Percentiles rank a stretch among this genome's conserved stretches.
Conservation (phyloP, 768 basidiomycete genomes). For the Suillus subluteus region DNA sequence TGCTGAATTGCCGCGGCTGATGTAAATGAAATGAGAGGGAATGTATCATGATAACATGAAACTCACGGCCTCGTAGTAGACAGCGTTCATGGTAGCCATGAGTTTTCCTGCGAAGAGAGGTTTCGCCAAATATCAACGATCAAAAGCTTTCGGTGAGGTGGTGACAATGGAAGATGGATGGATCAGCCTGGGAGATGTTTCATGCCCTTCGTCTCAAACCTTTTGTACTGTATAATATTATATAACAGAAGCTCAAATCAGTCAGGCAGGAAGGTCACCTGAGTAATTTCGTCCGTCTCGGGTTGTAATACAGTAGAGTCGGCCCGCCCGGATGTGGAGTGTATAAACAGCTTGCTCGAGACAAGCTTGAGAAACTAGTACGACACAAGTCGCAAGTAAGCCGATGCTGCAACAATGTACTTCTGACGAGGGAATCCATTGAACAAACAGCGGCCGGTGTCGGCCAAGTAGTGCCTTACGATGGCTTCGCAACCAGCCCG, state of each 20-base stretch:
- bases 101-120: background rate
- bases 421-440: background rate
- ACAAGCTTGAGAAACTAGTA: background rate
- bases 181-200: conserved; percentile 19
- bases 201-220: background rate
- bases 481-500: background rate
- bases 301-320: background rate
- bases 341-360: conserved; percentile 4
- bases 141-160: background rate
- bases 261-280: conserved; percentile 6
- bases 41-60: conserved; percentile 1
- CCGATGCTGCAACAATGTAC: background rate
- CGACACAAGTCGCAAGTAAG: background rate
- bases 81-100: conserved; percentile 46
- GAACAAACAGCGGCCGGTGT: background rate
- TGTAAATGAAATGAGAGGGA: background rate
- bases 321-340: background rate
- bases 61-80: conserved; percentile 49
- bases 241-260: conserved; percentile 1
- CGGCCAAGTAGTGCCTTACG: background rate
- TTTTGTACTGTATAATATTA: conserved; percentile 1
- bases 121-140: background rate
- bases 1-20: conserved; percentile 54
- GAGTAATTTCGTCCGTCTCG: background rate
- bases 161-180: background rate